Conservation (phyloP, 164 flowering plant genomes). For the Stephania yunnanensis region DNA sequence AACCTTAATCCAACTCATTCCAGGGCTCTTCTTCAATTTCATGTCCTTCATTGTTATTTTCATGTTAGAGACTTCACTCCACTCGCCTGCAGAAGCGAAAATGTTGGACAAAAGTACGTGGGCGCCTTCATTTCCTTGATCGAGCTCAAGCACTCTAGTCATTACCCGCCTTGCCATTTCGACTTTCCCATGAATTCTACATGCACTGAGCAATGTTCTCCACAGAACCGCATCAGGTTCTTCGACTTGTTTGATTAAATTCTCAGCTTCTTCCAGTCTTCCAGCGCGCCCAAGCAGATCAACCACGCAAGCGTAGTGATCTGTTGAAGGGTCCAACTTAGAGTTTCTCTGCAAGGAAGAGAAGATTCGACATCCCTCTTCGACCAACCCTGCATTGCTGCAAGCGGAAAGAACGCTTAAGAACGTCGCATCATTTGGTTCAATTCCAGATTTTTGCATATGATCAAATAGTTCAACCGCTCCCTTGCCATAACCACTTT, state of each 20-base stretch:
- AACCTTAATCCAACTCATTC: slow-evolving; percentile 46
- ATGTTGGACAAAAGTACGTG: slow-evolving; percentile 37
- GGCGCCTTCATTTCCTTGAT: slow-evolving; percentile 34
- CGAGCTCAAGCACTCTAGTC: slow-evolving; percentile 24
- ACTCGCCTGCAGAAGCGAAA: slow-evolving; percentile 40
- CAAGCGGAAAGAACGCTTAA: slow-evolving; percentile 43
- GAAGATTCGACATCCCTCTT: slow-evolving; percentile 41
- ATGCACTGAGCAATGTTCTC: slow-evolving; percentile 44
- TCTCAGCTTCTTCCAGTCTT: slow-evolving; percentile 44
- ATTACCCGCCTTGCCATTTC: slow-evolving; percentile 32
- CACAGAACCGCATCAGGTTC: slow-evolving; percentile 44
- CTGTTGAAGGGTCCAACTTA: slow-evolving; percentile 22
- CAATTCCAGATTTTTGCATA: slow-evolving; percentile 26
- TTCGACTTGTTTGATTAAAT: slow-evolving; percentile 22
- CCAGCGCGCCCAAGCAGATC: slow-evolving; percentile 50
- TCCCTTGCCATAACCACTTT: slow-evolving; percentile 39
- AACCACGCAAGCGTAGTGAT: slow-evolving; percentile 51
- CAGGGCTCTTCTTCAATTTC: slow-evolving; percentile 41
- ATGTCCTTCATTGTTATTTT: slow-evolving; percentile 34
- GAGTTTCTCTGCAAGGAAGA: slow-evolving; percentile 17
- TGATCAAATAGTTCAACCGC: slow-evolving; percentile 32
- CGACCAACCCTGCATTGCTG: slow-evolving; percentile 44
- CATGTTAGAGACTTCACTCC: slow-evolving; percentile 35
- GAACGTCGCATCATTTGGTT: slow-evolving; percentile 34
- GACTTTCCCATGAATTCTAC: slow-evolving; percentile 40